Evolutionary conservation across 2,329 filamentous ascomycete genomes (phyloP).

Genomic region (Celoporthe dispersa): DNA sequence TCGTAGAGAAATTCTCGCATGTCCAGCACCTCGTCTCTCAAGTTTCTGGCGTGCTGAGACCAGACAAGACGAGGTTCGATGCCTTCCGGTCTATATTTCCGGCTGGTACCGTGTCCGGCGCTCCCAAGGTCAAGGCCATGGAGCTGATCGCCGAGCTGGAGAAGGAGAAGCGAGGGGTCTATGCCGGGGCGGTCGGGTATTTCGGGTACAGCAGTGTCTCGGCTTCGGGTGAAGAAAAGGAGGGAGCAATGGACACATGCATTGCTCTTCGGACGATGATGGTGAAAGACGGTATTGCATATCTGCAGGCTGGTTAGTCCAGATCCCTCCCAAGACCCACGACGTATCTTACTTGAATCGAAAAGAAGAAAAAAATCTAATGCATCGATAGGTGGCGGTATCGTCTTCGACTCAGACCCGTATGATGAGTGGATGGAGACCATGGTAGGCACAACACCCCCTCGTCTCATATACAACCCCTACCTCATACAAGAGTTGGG

Average conservation of each 20-base stretch:
- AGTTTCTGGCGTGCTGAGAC: slow-evolving; percentile 86
- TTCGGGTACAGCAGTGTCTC: slow-evolving; percentile 85
- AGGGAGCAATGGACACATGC: slow-evolving; percentile 91
- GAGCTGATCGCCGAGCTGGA: slow-evolving; percentile 95
- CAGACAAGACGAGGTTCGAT: slow-evolving; percentile 87
- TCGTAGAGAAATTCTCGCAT: slow-evolving; percentile 91
- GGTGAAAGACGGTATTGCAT: slow-evolving; percentile 87
- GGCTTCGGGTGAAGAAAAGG: slow-evolving; percentile 62
- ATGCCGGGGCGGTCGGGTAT: slow-evolving; percentile 95
- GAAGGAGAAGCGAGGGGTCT: slow-evolving; percentile 90
- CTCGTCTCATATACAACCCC: neutral
- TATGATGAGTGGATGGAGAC: slow-evolving; percentile 96
- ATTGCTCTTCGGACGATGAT: slow-evolving; percentile 89
- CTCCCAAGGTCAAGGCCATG: slow-evolving; percentile 96
- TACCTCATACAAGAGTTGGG: neutral
- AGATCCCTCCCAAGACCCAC: neutral
- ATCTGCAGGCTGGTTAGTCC: slow-evolving; percentile 74
- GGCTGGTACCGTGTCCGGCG: slow-evolving; percentile 91
- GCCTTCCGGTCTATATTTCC: slow-evolving; percentile 97
- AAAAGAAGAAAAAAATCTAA: slow-evolving; percentile 2
- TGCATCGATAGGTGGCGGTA: slow-evolving; percentile 68
- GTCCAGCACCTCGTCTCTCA: slow-evolving; percentile 97
- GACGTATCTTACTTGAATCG: neutral
- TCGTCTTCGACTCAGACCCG: slow-evolving; percentile 90
- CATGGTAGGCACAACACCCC: slow-evolving; percentile 45